phyloP scores from a whole-genome alignment of 805 yeast genomes.

The Helenozyma rhizophorensis region DNA sequence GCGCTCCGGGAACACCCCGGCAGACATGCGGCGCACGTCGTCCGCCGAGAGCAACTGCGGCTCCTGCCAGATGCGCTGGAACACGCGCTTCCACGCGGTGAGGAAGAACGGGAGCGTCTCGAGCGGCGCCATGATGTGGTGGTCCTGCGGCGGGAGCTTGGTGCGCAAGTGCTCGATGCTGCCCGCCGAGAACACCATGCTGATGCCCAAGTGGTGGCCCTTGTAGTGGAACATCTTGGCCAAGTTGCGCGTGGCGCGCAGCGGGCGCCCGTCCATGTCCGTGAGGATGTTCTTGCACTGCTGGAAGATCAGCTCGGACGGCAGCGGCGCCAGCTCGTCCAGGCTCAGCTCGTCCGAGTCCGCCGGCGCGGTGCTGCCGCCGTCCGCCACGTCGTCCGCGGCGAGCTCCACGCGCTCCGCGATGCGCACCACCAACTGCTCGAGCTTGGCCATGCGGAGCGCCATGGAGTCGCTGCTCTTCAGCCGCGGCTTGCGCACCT shows the following conservation, averaged over 20 bases:
- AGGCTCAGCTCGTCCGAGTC: neutral
- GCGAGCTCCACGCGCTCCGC: constrained; percentile 1
- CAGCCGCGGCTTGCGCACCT: constrained; percentile 3
- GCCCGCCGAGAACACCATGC: constrained; percentile 8
- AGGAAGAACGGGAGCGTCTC: constrained; percentile 17
- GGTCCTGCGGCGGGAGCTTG: constrained; percentile 6
- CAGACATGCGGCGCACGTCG: constrained; percentile 5
- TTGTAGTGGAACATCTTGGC: constrained; percentile 6
- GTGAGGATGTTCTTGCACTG: constrained; percentile 9
- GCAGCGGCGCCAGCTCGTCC: neutral
- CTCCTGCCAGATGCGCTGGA: constrained; percentile 9
- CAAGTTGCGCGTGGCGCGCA: constrained; percentile 1
- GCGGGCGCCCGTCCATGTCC: constrained; percentile 1
- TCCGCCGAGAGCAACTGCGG: constrained; percentile 10
- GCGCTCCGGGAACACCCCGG: constrained; percentile 18
- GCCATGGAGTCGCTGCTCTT: constrained; percentile 1
- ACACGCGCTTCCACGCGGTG: constrained; percentile 10
- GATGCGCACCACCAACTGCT: constrained; percentile 2
- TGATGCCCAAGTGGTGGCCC: constrained; percentile 13
- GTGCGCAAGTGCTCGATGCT: constrained; percentile 7
- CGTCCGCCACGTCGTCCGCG: neutral
- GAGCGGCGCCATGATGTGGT: constrained; percentile 10
- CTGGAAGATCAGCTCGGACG: constrained; percentile 3
- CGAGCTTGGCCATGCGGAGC: constrained; percentile 3
- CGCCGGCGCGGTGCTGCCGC: neutral